phyloP scores from a whole-genome alignment of 2,329 filamentous ascomycete genomes.

The Dryadomyces quercus-mongolicae region DNA sequence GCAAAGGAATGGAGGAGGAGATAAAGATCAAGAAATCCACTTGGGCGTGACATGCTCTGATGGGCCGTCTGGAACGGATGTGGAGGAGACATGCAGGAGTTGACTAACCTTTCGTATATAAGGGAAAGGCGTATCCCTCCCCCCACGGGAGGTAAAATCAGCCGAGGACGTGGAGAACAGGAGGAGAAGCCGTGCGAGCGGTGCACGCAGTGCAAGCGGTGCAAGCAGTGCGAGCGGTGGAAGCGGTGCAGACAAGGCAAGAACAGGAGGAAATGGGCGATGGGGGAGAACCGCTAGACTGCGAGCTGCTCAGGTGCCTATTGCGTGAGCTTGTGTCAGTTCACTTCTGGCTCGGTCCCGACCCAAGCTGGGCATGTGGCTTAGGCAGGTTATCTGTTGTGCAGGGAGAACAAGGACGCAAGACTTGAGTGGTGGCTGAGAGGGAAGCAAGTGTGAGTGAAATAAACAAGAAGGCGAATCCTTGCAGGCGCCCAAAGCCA shows the following conservation, averaged over 20 bases:
- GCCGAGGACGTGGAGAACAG: slow-evolving; percentile 5
- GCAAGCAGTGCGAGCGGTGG: too few relatives aligned
- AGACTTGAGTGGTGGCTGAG: slow-evolving; percentile 6
- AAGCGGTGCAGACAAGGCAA: not conserved
- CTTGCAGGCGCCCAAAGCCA: not conserved
- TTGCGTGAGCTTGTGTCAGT: slow-evolving; percentile 4
- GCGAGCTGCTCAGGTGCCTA: not conserved
- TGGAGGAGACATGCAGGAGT: not conserved
- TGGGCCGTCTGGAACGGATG: not conserved
- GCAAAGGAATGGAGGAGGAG: not conserved
- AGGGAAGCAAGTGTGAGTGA: slow-evolving; percentile 1
- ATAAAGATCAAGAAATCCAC: not conserved
- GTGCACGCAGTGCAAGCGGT: too few relatives aligned
- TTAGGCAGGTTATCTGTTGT: slow-evolving; percentile 3
- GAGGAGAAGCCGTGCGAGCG: not conserved
- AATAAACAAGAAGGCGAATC: slow-evolving; percentile 1
- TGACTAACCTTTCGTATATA: not conserved
- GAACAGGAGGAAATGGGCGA: not conserved
- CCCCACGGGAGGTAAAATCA: not conserved
- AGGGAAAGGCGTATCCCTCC: not conserved
- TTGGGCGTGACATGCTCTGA: not conserved
- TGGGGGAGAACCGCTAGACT: not conserved
- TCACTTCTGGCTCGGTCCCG: not conserved
- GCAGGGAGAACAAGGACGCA: not conserved
- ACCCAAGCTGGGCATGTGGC: not conserved